Conservation (phyloP, 805 yeast genomes). For the Cyberlindnera saturnus region DNA sequence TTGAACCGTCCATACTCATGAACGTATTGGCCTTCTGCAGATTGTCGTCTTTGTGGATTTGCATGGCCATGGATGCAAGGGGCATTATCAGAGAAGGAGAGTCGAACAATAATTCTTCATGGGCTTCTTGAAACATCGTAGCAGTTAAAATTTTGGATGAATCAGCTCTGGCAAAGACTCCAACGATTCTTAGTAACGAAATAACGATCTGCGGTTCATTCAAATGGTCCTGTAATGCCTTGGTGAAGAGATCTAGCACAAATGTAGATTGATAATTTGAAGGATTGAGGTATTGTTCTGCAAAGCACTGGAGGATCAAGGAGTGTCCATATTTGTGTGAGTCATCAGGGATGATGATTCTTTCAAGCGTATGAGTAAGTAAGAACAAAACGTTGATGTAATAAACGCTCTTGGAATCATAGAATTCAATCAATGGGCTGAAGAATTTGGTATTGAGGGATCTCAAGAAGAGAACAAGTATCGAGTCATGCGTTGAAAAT, state of each 20-base stretch:
- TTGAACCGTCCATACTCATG: too few species aligned
- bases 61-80: background rate
- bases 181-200: constrained; percentile 2
- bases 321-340: background rate
- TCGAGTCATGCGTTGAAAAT: constrained; percentile 5
- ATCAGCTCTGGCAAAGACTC: constrained; percentile 2
- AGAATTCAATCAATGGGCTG: constrained; percentile 6
- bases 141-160: constrained; percentile 1
- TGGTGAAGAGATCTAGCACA: constrained; percentile 2
- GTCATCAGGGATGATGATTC: constrained; percentile 2
- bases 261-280: background rate
- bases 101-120: background rate
- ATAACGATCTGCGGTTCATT: background rate
- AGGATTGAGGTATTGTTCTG: constrained; percentile 4
- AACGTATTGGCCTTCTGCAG: too few species aligned
- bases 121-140: constrained; percentile 2
- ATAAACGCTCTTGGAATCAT: background rate
- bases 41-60: too few species aligned
- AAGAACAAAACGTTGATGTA: constrained; percentile 5
- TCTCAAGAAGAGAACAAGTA: constrained; percentile 8
- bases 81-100: background rate
- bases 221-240: background rate
- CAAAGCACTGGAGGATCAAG: constrained; percentile 1
- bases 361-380: constrained; percentile 7
- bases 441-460: constrained; percentile 8